These are phyloP conservation scores for Daphne laureola DNA, from an alignment of 441 rosid species.

Conservation along the genomic window DNA sequence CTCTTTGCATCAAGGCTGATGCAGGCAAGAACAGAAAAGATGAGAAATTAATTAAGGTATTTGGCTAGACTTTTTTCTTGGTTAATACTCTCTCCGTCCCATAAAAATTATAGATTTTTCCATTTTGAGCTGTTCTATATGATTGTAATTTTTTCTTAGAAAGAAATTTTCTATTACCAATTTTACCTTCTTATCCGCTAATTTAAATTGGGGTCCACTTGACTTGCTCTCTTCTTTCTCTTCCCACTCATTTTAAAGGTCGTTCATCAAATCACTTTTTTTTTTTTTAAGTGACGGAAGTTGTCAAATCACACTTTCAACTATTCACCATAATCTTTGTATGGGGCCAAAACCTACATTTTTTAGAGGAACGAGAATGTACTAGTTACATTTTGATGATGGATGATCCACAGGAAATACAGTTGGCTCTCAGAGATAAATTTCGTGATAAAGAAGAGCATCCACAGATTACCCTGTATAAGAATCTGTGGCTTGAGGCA, in stretches of 20 bases:
- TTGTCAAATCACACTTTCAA: not conserved
- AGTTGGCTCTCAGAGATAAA: constrained; percentile 53
- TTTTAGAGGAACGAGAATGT: too few relatives aligned
- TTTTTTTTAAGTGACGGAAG: too few relatives aligned
- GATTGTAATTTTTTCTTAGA: too few relatives aligned
- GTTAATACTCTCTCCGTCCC: not conserved
- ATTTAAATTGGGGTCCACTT: too few relatives aligned
- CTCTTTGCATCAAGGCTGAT: constrained; percentile 15
- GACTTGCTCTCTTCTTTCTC: too few relatives aligned
- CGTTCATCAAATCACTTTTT: too few relatives aligned
- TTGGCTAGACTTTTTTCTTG: constrained; percentile 8
- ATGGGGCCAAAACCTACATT: not conserved
- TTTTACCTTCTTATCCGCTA: too few relatives aligned
- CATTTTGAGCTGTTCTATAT: too few relatives aligned
- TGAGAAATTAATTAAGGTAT: constrained; percentile 61
- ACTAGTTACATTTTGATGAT: constrained; percentile 8
- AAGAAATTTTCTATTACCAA: too few relatives aligned
- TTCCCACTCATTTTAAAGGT: too few relatives aligned
- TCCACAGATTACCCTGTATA: constrained; percentile 55
- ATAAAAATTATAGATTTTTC: too few relatives aligned
- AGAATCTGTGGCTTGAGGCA: constrained; percentile 95
- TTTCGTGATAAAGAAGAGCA: constrained; percentile 50
- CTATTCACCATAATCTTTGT: not conserved
- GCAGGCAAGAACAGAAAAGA: constrained; percentile 27
- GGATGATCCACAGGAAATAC: constrained; percentile 55